Conservation (phyloP, 1,139 yeast genomes). For the Saccharomyces hybrid region DNA sequence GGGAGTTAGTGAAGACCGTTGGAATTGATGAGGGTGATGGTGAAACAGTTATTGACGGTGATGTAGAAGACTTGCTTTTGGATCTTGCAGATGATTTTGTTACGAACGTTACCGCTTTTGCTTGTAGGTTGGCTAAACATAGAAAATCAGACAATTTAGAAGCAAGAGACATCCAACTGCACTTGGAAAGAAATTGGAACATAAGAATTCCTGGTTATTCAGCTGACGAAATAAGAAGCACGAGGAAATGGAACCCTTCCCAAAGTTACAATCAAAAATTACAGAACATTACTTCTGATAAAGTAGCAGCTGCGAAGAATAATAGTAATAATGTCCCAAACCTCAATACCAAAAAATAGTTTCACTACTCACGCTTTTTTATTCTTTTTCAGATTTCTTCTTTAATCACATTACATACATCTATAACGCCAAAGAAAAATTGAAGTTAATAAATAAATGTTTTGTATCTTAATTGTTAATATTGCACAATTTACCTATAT, state of each 20-base stretch:
- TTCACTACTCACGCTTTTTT: not conserved
- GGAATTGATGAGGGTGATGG: conserved; percentile 84
- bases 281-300: conserved; percentile 45
- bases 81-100: conserved; percentile 97
- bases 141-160: conserved; percentile 85
- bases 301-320: conserved; percentile 9
- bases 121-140: conserved; percentile 91
- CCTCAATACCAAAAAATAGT: not conserved
- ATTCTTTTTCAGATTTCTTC: not conserved
- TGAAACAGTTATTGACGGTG: conserved; percentile 88
- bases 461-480: not conserved
- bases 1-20: conserved; percentile 76
- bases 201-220: conserved; percentile 90
- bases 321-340: not conserved
- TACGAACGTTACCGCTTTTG: conserved; percentile 80
- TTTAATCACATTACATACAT: not conserved
- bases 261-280: conserved; percentile 62
- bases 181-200: conserved; percentile 92
- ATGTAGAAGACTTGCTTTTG: conserved; percentile 82
- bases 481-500: not conserved
- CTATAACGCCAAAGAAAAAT: not conserved
- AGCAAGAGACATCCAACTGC: conserved; percentile 83
- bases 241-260: conserved; percentile 75
- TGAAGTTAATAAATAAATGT: not conserved
- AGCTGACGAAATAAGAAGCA: conserved; percentile 80